Evolutionary conservation across 345 rosid genomes (phyloP), one percentile per base, ranked within the genome.

Genomic region (Sisymbrium altissimum): DNA sequence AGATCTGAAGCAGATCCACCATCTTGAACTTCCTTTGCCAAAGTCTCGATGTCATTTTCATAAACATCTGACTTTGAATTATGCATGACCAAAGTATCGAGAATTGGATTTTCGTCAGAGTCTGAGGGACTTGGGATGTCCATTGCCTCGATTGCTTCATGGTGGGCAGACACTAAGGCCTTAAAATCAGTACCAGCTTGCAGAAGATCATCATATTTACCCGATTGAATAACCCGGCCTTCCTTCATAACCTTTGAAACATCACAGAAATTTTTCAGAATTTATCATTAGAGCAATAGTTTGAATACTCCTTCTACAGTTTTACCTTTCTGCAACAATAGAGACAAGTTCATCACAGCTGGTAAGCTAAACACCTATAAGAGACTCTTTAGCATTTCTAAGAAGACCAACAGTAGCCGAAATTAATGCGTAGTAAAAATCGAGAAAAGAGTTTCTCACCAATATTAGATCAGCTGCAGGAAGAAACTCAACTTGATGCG

Each of bases 401-500:
- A 71, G 64, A 48, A 41, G 68, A 57, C 80, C 61, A 45, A 64
- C 76, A 46, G 52, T 39, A 70, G 76, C 53, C 21, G 3, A 21
- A 59, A 41, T 71, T 15, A 19, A 58, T 52, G 40, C 18, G 0
- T 23, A 33, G 44, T 38, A 70, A 71, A n/a, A 78, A 60, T 33
- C 25, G 21, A 71, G 66, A 35, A 83, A 72, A 29, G 53, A 70
- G 44, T 53, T 33, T 59, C 92, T 40, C 84, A 96, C 99, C 98
- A 96, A 83, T 71, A 96, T 96, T 79, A 92, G 78, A 78, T 92
- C 98, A 64, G 99, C 97, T 50, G 90, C 78, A 4, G 98, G 99
- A 63, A 96, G 84, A 88, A 92, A 96, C 81, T 96, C 99, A 68
- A 96, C 97, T 88, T 96, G 99, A 86, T 96, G 99, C 50, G 99